Evolutionary conservation across 176 grass and related monocot genomes (phyloP).

Genomic region (Eragrostis curvula): DNA sequence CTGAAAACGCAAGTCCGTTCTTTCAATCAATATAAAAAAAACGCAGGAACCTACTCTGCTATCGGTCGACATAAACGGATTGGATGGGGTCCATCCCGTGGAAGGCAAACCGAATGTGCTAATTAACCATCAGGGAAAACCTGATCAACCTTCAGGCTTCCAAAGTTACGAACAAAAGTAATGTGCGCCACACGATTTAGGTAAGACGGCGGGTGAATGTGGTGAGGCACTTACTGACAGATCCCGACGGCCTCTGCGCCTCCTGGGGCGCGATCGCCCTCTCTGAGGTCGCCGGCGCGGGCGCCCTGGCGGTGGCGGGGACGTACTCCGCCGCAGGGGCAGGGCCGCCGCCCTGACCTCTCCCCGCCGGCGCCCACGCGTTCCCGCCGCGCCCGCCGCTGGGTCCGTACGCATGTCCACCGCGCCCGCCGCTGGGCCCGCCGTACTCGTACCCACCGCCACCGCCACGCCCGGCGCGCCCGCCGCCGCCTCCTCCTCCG

Average conservation of each 20-base stretch:
- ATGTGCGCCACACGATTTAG: neutral
- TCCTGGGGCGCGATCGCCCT: neutral
- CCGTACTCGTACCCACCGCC: neutral
- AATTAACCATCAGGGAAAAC: neutral
- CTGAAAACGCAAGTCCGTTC: too few species aligned
- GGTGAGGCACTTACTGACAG: slow-evolving; percentile 36
- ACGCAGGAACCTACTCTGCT: neutral
- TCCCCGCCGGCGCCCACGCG: slow-evolving; percentile 37
- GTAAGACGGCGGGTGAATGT: slow-evolving; percentile 1
- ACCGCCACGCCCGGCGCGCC: neutral
- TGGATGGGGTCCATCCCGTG: too few species aligned
- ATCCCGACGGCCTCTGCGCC: slow-evolving; percentile 16
- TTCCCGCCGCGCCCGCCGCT: slow-evolving; percentile 23
- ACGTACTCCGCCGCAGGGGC: neutral
- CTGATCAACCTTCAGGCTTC: neutral
- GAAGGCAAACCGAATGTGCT: too few species aligned
- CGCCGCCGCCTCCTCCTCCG: slow-evolving; percentile 15
- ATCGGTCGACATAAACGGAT: neutral
- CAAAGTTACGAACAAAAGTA: neutral
- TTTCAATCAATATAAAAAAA: too few species aligned
- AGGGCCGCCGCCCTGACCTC: slow-evolving; percentile 20
- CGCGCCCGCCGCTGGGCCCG: too few species aligned
- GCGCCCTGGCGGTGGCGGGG: neutral
- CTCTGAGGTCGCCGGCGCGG: neutral
- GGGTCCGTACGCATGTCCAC: too few species aligned